A percentile compares a stretch with the other conserved stretches of the same genome.
Conservation (phyloP, 441 rosid genomes). For the Croton setiger region DNA sequence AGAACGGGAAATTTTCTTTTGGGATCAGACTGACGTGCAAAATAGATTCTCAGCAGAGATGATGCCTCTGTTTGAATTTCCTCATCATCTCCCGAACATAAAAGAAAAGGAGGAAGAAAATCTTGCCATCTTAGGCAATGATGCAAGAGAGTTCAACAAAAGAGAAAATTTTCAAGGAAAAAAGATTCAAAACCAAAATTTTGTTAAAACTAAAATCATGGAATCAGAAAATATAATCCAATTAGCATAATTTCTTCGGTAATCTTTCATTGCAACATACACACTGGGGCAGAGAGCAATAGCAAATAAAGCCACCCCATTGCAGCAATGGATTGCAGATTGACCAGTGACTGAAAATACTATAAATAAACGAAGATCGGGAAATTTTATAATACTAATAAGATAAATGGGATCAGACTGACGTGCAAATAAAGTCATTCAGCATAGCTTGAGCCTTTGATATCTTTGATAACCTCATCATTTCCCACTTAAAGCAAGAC, state of each 20-base stretch:
- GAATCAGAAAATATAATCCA: background rate
- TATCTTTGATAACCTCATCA: slow-evolving; percentile 23
- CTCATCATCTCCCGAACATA: slow-evolving; percentile 19
- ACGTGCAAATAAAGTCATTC: slow-evolving; percentile 49
- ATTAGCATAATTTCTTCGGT: background rate
- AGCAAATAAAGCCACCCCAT: background rate
- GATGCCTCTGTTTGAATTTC: slow-evolving; percentile 12
- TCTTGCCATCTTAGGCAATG: background rate
- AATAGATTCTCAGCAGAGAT: slow-evolving; percentile 19
- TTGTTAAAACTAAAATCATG: background rate
- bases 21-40: slow-evolving; percentile 32
- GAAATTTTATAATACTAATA: background rate
- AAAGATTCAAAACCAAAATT: background rate
- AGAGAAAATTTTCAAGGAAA: background rate
- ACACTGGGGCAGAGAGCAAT: background rate
- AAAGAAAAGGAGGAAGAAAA: background rate
- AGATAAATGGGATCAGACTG: slow-evolving; percentile 21
- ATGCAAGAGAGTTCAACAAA: background rate
- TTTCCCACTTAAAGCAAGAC: slow-evolving; percentile 17
- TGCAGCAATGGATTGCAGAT: background rate
- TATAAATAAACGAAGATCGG: background rate
- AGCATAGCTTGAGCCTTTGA: slow-evolving; percentile 39
- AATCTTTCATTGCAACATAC: background rate
- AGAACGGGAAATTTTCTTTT: background rate
- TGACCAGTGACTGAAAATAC: background rate